Evolutionary conservation across 2,329 filamentous ascomycete species (phyloP), one percentile per base, ranked within the genome.

Genomic region (Cephalotrichum gorgonifer): DNA sequence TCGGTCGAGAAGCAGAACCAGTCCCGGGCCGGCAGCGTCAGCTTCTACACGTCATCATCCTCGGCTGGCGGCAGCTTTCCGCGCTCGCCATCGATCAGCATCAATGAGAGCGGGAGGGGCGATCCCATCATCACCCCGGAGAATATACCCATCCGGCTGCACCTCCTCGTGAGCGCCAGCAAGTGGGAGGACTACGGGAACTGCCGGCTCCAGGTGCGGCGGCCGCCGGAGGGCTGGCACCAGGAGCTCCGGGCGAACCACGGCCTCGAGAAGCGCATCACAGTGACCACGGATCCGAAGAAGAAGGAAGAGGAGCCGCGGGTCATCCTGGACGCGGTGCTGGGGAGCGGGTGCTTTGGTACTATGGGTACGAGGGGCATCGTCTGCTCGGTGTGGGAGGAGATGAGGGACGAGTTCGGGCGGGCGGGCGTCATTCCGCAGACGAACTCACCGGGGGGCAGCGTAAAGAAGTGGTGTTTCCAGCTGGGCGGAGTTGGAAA

Each of bases 181-280:
- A 91, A 91, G 62, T 98, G 93, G 93, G 83, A 88, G 53, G 90
- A 97, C 62, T 82, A 90, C 70, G 91, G 93, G 54, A 83, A 87
- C 56, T 94, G 89, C 52, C 75, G 81, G 33, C 70, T 98, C 52
- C 88, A 86, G 15, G 88, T 98, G 58, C 81, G 89, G 62, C 79
- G 81, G 17, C 86, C 88, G n/a, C 83, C 74, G 47, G 77, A 67
- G 31, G 78, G 78, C 6, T 77, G 75, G 63, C 70, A 70, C 39
- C 78, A 77, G 65, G 79, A 75, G 51, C 71, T 79, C 48, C 70
- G 73, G 38, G 77, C 76, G 54, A 72, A 81, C 53, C 76, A 83
- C 56, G 81, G 83, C 17, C 69, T 85, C 54, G 86, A 95, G 68
- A 96, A 96, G 70, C 83, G 91, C 8, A 81, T 98, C 51, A 72